Evolutionary conservation across 306 rosid genomes (phyloP).

Genomic region (Pachyrhizus erosus): DNA sequence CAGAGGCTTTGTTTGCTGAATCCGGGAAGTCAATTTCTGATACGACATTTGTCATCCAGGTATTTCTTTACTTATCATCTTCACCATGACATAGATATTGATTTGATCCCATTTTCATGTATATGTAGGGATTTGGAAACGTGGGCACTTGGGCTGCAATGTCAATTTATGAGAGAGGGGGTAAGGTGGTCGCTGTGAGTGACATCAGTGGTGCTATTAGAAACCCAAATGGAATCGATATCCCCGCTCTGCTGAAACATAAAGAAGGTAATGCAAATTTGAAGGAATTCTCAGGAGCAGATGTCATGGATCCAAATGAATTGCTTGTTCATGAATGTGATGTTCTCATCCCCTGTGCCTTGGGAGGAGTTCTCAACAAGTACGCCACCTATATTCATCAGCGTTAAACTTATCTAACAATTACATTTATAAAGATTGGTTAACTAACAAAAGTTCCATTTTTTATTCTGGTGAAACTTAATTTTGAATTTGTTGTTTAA

Average conservation of each 20-base stretch:
- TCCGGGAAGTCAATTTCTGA: conserved; percentile 59
- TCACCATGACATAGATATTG: background rate
- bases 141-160: conserved; percentile 74
- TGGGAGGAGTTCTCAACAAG: conserved; percentile 73
- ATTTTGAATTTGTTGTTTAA: conserved; percentile 5
- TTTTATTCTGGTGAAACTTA: background rate
- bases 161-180: conserved; percentile 65
- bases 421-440: background rate
- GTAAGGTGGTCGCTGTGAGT: conserved; percentile 66
- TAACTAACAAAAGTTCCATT: background rate
- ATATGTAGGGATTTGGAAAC: conserved; percentile 51
- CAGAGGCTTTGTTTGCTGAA: conserved; percentile 71
- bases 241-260: conserved; percentile 62
- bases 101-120: background rate
- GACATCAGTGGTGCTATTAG: conserved; percentile 63
- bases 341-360: conserved; percentile 73
- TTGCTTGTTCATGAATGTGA: conserved; percentile 66
- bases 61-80: conserved; percentile 16
- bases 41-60: conserved; percentile 66
- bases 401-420: background rate
- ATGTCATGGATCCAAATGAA: conserved; percentile 59
- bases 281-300: conserved; percentile 61
- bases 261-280: conserved; percentile 45
- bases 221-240: conserved; percentile 63
- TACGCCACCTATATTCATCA: conserved; percentile 34